phyloP scores from a whole-genome alignment of 1,284 basidiomycete genomes.

The Boletus semigastroideus region DNA sequence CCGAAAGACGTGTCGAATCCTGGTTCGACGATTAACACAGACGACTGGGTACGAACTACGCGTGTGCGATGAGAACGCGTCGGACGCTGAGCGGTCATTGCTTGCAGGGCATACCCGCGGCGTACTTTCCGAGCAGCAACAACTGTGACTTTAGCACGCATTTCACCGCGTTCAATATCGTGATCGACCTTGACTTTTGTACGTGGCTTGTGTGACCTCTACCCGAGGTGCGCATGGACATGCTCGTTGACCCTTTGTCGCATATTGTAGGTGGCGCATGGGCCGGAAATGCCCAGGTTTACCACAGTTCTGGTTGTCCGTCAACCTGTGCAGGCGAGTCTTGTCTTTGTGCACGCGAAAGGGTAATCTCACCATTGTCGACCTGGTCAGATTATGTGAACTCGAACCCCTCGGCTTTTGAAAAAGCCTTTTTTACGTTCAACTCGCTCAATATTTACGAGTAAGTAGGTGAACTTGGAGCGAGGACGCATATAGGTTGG shows the following conservation, averaged over 20 bases:
- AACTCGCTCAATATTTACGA: slow-evolving; percentile 20
- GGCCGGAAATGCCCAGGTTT: slow-evolving; percentile 36
- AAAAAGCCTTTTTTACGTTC: slow-evolving; percentile 25
- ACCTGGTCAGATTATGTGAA: slow-evolving; percentile 12
- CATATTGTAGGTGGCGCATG: slow-evolving; percentile 37
- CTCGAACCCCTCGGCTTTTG: slow-evolving; percentile 15
- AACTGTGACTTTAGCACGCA: slow-evolving; percentile 21
- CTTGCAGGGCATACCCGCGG: slow-evolving; percentile 19
- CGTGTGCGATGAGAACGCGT: too few species aligned
- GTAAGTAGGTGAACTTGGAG: neutral
- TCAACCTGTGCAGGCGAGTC: slow-evolving; percentile 34
- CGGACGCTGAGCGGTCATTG: neutral
- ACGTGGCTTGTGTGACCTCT: neutral
- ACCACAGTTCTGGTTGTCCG: slow-evolving; percentile 34
- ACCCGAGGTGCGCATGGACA: neutral
- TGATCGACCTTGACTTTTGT: slow-evolving; percentile 29
- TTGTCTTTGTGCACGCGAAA: neutral
- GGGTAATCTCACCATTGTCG: neutral
- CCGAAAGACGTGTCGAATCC: slow-evolving; percentile 20
- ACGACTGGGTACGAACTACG: slow-evolving; percentile 20
- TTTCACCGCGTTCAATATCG: slow-evolving; percentile 22
- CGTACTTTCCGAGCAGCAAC: slow-evolving; percentile 23
- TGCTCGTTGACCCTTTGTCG: neutral
- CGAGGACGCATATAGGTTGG: too few species aligned
- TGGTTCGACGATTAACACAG: slow-evolving; percentile 20